Evolutionary conservation across 768 basidiomycete genomes (phyloP), one percentile per base, ranked within the genome.

Genomic region (Panus rudis): DNA sequence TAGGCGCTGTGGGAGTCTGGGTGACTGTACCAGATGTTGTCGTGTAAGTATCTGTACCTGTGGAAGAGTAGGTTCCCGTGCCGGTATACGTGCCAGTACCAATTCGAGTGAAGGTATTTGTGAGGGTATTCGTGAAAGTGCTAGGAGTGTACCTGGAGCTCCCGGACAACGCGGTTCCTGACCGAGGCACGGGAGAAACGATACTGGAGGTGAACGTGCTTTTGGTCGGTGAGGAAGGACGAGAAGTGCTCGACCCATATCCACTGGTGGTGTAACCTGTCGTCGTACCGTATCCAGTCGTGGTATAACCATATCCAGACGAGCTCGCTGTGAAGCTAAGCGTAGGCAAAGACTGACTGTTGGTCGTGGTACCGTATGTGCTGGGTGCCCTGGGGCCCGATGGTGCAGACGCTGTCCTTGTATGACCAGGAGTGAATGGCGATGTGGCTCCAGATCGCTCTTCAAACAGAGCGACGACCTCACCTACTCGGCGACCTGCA

Each of bases 381-480:
- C 66, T 68, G 19, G 63, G 62, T 20, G 66, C 66, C 3, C 66
- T 60, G 25, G 65, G 64, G 6, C 64, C 64, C 10, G 58, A 54
- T 3, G 65, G 59, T 7, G 60, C 62, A 19, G 84, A 84, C 0
- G 75, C 56, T 0, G 72, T 65, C 24, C 84, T 71, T 6, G 71
- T 60, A 52, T 82, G 81, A n/a, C 68, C 59, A 19, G 57, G 63
- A 13, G 61, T 52, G 4, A 46, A 46, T 2, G 65, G 57, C 2
- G 67, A 63, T 17, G 50, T 32, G 22, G 42, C 37, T 13, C 39
- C 42, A 60, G 73, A 66, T 44, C 66, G 70, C 46, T 74, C 71
- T 48, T 81, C 87, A 46, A 88, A 90, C 22, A 81, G 76, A 0
- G 86, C 84, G 28, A 84, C 83, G 38, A 90, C 72, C 42, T 84